phyloP scores from a whole-genome alignment of 1,284 basidiomycete genomes.

The Apiotrichum domesticum region DNA sequence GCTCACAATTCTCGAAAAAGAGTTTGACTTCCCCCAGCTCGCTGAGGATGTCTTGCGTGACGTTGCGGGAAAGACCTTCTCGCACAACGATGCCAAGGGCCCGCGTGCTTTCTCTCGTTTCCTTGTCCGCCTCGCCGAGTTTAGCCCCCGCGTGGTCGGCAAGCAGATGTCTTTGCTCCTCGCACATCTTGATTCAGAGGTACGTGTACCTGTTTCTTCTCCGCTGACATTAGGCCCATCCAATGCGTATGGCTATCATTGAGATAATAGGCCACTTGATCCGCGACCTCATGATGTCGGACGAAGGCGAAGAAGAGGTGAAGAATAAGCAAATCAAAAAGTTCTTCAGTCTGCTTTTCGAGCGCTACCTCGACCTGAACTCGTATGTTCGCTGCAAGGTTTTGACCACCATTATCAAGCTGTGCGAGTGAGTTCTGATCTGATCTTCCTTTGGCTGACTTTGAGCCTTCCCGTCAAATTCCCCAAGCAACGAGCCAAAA shows the following conservation, averaged over 20 bases:
- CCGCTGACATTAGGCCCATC: conserved; percentile 62
- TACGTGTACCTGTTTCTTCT: conserved; percentile 40
- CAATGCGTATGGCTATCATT: conserved; percentile 88
- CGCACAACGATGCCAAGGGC: conserved; percentile 66
- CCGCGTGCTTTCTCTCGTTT: conserved; percentile 82
- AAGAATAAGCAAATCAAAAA: conserved; percentile 74
- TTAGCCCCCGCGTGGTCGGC: conserved; percentile 75
- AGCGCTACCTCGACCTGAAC: conserved; percentile 80
- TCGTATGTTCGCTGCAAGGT: conserved; percentile 89
- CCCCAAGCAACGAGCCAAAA: conserved; percentile 73
- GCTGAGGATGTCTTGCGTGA: conserved; percentile 77
- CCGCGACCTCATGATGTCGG: conserved; percentile 61
- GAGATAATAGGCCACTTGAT: conserved; percentile 80
- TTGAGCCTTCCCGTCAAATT: conserved; percentile 69
- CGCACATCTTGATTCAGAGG: conserved; percentile 86
- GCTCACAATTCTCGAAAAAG: conserved; percentile 68
- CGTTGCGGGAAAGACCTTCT: conserved; percentile 37
- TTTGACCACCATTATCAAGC: conserved; percentile 65
- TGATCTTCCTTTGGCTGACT: conserved; percentile 2
- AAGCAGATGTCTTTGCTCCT: conserved; percentile 85
- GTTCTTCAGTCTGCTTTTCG: conserved; percentile 76
- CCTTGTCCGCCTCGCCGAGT: conserved; percentile 72
- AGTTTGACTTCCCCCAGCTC: conserved; percentile 83
- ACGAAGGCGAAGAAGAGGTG: conserved; percentile 56
- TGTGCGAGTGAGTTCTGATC: conserved; percentile 52